Percentiles rank a stretch among this genome's conserved stretches.
phyloP scores from a whole-genome alignment of 2,329 filamentous ascomycete genomes.

The Pseudogymnoascus sp. region DNA sequence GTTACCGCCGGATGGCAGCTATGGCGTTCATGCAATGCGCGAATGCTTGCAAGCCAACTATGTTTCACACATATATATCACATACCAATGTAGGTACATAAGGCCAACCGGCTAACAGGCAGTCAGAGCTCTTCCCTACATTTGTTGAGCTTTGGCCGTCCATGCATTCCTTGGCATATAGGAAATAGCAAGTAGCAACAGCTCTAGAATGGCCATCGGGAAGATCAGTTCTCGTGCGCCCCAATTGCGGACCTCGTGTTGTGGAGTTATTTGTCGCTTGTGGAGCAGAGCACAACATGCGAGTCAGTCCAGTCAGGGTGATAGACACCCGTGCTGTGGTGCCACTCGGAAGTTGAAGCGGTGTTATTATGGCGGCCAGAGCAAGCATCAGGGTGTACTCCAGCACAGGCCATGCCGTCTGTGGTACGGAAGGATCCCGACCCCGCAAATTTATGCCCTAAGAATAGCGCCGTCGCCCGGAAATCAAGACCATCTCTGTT shows the following conservation, averaged over 20 bases:
- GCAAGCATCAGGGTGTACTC: neutral
- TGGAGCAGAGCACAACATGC: conserved; percentile 1
- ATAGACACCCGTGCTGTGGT: neutral
- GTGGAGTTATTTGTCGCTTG: conserved; percentile 4
- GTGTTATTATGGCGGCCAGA: neutral
- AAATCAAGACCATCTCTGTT: neutral
- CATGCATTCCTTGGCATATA: neutral
- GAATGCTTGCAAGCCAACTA: neutral
- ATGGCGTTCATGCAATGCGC: conserved; percentile 1
- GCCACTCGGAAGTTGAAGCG: conserved; percentile 3
- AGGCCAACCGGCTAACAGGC: neutral
- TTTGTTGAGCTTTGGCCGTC: conserved; percentile 3
- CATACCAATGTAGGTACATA: neutral
- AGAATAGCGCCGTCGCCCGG: conserved; percentile 2
- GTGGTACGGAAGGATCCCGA: conserved; percentile 5
- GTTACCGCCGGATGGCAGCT: neutral
- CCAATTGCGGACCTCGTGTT: neutral
- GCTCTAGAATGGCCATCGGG: conserved; percentile 1
- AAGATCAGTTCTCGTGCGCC: conserved; percentile 2
- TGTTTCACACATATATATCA: conserved; percentile 2
- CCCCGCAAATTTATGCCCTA: neutral
- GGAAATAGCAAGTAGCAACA: neutral
- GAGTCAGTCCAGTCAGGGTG: neutral
- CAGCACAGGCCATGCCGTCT: conserved; percentile 4
- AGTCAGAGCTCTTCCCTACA: neutral